Percentiles rank a stretch among this genome's conserved stretches.
Evolutionary conservation across 2,329 filamentous ascomycete species (phyloP).

Genomic region (Didymella lethalis): DNA sequence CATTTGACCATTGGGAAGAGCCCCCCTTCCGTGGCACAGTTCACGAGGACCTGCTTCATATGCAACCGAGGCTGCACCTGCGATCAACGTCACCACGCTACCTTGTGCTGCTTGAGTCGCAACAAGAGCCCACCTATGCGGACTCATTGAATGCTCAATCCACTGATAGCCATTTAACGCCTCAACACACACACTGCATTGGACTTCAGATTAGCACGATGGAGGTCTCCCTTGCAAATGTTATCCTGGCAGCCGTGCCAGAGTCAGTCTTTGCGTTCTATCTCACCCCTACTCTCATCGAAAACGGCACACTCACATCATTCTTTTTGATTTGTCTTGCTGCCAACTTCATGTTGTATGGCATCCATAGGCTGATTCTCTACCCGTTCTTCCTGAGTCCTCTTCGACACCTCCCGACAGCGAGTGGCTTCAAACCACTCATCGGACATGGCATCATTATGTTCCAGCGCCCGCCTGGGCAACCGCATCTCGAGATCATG

Average conservation of each 20-base stretch:
- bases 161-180: neutral
- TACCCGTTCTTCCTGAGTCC: conserved; percentile 53
- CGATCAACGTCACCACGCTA: conserved; percentile 3
- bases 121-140: neutral
- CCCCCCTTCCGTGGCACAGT: neutral
- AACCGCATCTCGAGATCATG: conserved; percentile 46
- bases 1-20: neutral
- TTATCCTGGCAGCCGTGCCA: conserved; percentile 27
- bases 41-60: neutral
- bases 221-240: conserved; percentile 26
- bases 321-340: conserved; percentile 30
- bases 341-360: conserved; percentile 29
- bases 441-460: conserved; percentile 50
- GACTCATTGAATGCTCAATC: neutral
- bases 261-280: conserved; percentile 33
- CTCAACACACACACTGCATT: neutral
- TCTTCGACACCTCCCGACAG: conserved; percentile 50
- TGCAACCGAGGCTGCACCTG: conserved; percentile 3
- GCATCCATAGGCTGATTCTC: conserved; percentile 35
- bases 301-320: conserved; percentile 22
- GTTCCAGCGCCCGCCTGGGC: conserved; percentile 47
- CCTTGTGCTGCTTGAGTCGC: neutral
- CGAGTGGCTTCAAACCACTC: conserved; percentile 40
- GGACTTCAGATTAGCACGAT: conserved; percentile 15
- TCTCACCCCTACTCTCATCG: conserved; percentile 32